Conservation (phyloP, 306 rosid species). For the Prunus dulcis region DNA sequence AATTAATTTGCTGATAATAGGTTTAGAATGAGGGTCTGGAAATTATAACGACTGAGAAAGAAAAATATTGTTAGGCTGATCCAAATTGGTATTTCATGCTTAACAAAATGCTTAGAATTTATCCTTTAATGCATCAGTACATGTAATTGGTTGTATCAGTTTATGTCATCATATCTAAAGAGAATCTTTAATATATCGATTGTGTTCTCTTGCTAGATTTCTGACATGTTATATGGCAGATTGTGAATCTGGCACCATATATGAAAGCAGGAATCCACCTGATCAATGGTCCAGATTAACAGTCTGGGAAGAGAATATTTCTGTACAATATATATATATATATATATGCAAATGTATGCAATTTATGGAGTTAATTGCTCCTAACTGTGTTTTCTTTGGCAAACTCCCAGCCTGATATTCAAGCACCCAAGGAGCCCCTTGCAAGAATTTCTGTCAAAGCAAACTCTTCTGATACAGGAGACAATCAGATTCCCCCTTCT, state of each 20-base stretch:
- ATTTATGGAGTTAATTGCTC: constrained; percentile 1
- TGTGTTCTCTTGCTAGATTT: not conserved
- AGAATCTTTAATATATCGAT: not conserved
- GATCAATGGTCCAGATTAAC: not conserved
- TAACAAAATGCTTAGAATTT: not conserved
- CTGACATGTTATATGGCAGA: not conserved
- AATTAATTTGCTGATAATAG: not conserved
- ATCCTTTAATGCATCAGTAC: not conserved
- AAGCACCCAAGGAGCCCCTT: constrained; percentile 39
- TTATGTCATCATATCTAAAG: not conserved
- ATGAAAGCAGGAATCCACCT: not conserved
- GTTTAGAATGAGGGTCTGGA: not conserved
- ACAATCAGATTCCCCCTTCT: constrained; percentile 40
- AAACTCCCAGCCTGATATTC: constrained; percentile 41
- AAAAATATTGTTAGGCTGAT: not conserved
- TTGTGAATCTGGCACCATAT: not conserved
- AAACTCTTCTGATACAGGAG: constrained; percentile 40
- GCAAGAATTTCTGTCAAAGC: constrained; percentile 37
- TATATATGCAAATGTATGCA: not conserved
- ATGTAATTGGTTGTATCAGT: not conserved
- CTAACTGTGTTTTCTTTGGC: constrained; percentile 26
- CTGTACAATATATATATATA: not conserved
- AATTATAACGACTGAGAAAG: not conserved
- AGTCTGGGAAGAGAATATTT: not conserved
- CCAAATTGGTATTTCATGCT: not conserved